These are phyloP conservation scores for Marasmius tenuissimus DNA, from an alignment of 1,284 basidiomycete genomes.

Conservation along the genomic window DNA sequence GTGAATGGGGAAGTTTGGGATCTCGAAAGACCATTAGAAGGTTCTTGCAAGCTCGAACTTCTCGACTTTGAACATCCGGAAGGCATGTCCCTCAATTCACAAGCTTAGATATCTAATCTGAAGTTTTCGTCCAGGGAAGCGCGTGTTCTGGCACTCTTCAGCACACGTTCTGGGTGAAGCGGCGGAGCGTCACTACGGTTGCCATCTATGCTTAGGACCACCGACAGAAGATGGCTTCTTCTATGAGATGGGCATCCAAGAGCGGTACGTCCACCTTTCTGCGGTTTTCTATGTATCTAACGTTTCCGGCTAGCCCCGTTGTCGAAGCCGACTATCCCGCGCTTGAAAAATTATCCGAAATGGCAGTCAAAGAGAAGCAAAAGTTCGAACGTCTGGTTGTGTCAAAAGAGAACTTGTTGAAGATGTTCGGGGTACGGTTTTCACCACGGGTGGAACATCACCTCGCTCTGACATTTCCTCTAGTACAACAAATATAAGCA, in stretches of 20 bases:
- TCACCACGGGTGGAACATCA: neutral
- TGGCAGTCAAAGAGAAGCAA: slow-evolving; percentile 95
- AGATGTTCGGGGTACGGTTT: slow-evolving; percentile 89
- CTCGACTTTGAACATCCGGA: slow-evolving; percentile 96
- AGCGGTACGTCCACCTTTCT: slow-evolving; percentile 45
- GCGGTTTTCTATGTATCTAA: neutral
- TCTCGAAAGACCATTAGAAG: slow-evolving; percentile 90
- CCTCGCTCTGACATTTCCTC: slow-evolving; percentile 13
- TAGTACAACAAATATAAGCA: slow-evolving; percentile 99
- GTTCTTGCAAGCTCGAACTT: slow-evolving; percentile 78
- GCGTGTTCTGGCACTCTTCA: slow-evolving; percentile 99
- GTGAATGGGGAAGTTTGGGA: slow-evolving; percentile 94
- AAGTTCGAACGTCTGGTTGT: slow-evolving; percentile 94
- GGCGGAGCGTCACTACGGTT: slow-evolving; percentile 95
- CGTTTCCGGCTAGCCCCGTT: slow-evolving; percentile 54
- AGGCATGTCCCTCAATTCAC: slow-evolving; percentile 45
- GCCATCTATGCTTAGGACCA: slow-evolving; percentile 96
- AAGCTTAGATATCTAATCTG: neutral
- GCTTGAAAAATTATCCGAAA: slow-evolving; percentile 88
- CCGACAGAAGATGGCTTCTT: slow-evolving; percentile 99
- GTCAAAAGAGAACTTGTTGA: slow-evolving; percentile 89
- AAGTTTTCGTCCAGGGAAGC: slow-evolving; percentile 64
- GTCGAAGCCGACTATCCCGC: slow-evolving; percentile 82
- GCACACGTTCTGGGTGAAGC: slow-evolving; percentile 99
- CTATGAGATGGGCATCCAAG: slow-evolving; percentile 93